phyloP scores from a whole-genome alignment of 352 stramenopile species.

The Plasmopara halstedii region DNA sequence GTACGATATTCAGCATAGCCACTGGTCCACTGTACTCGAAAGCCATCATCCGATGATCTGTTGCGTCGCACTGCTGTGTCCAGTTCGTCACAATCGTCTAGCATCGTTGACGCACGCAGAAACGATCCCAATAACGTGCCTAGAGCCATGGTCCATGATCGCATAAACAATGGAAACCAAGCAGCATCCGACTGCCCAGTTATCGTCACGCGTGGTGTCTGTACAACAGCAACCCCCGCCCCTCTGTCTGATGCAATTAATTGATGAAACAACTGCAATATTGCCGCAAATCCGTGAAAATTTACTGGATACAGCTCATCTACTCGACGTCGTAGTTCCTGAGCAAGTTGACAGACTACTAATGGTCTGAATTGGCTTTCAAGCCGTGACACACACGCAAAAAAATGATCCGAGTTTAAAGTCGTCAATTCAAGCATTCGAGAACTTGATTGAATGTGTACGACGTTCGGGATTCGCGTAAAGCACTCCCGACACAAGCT shows the following conservation, averaged over 20 bases:
- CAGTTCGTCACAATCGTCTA: slow-evolving; percentile 45
- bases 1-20: slow-evolving; percentile 30
- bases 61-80: slow-evolving; percentile 23
- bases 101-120: slow-evolving; percentile 59
- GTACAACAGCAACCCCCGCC: slow-evolving; percentile 30
- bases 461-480: slow-evolving; percentile 53
- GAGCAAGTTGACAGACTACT: slow-evolving; percentile 30
- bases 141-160: slow-evolving; percentile 39
- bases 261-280: slow-evolving; percentile 34
- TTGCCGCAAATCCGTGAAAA: slow-evolving; percentile 29
- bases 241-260: slow-evolving; percentile 28
- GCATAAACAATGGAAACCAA: slow-evolving; percentile 38
- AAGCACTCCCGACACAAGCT: slow-evolving; percentile 53
- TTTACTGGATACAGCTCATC: slow-evolving; percentile 50
- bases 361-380: slow-evolving; percentile 2
- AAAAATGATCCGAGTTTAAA: slow-evolving; percentile 23
- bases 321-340: slow-evolving; percentile 40
- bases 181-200: slow-evolving; percentile 14
- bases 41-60: slow-evolving; percentile 15
- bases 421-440: slow-evolving; percentile 7
- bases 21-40: slow-evolving; percentile 45
- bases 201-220: slow-evolving; percentile 14
- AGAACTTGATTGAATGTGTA: slow-evolving; percentile 4
- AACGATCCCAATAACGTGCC: slow-evolving; percentile 59
- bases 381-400: slow-evolving; percentile 28